phyloP scores from a whole-genome alignment of 441 rosid genomes.

The Brassica hybrid region DNA sequence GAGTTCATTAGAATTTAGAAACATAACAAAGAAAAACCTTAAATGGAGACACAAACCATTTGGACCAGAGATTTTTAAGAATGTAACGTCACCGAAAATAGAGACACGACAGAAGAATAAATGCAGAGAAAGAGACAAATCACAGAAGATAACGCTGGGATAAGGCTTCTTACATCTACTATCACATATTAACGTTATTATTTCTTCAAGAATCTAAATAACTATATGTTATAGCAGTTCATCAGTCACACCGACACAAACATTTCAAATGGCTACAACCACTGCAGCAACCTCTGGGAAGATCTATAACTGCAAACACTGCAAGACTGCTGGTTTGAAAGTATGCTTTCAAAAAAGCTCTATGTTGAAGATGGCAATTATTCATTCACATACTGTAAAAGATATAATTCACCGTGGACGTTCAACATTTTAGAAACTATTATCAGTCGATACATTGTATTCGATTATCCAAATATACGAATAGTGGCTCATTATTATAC shows the following conservation, averaged over 20 bases:
- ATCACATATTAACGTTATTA: constrained; percentile 27
- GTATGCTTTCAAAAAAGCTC: not conserved
- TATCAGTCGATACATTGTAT: not conserved
- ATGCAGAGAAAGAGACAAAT: constrained; percentile 22
- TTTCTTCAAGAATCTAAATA: not conserved
- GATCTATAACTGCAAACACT: no score
- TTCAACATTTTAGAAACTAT: not conserved
- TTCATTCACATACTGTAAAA: not conserved
- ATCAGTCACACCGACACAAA: no score
- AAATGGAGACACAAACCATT: constrained; percentile 14
- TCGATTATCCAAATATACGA: not conserved
- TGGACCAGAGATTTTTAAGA: constrained; percentile 11
- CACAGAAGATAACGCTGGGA: constrained; percentile 40
- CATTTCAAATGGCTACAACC: no score
- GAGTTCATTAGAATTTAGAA: not conserved
- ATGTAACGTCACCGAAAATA: constrained; percentile 33
- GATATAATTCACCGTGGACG: not conserved
- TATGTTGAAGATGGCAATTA: not conserved
- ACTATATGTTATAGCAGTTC: constrained; percentile 33
- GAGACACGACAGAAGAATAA: constrained; percentile 32
- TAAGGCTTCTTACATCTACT: constrained; percentile 37
- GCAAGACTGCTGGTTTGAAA: no score
- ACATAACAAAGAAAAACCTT: constrained; percentile 23
- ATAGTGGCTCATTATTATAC: constrained; percentile 4
- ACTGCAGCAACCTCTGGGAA: no score